Evolutionary conservation across 257 asterid genomes (phyloP), one percentile per base, ranked within the genome.

Genomic region (Petrea volubilis): DNA sequence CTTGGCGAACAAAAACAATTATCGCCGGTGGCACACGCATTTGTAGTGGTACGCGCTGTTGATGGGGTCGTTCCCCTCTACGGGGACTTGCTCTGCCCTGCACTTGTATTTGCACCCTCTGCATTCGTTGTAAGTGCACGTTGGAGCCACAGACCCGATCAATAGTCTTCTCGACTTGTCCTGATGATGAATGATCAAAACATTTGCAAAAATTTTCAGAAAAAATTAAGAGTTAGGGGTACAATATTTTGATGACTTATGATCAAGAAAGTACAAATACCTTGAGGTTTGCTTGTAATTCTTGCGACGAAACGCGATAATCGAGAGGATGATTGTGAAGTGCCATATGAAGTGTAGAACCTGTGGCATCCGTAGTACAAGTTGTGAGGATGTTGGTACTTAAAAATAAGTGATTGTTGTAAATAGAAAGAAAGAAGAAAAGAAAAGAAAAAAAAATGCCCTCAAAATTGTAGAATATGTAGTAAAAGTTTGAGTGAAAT

Each of bases 111-210:
- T 86, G 69, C 96, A 94, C 5, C 97, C 97, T 80, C 90, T 82
- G 90, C 98, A 94, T 76, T 93, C 97, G 18, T 93, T 91, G 87
- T 87, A 89, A 1, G 95, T 87, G 86, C 97, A 94, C 0, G 84
- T 91, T 20, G 98, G 98, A 7, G 96, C 95, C n/a, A 88, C 94
- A 1, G 97, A 94, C 13, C 97, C 96, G 28, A 94, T 91, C 94
- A 87, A 62, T 68, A 70, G 7, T 38, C 94, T 71, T 66, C 79
- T 85, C 17, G 74, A 40, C 0, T 77, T 65, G 18, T 68, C 76
- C 87, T 81, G 81, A n/a, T n/a, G n/a, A n/a, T n/a, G n/a, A n/a
- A n/a, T n/a, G n/a, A n/a, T n/a, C n/a, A n/a, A n/a, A 75, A 70
- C 10, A 10, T 20, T 28, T 33, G 27, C n/a, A 44, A 1, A 44